Evolutionary conservation across 2,329 filamentous ascomycete genomes (phyloP).

Genomic region (Teratosphaeria zuluensis): DNA sequence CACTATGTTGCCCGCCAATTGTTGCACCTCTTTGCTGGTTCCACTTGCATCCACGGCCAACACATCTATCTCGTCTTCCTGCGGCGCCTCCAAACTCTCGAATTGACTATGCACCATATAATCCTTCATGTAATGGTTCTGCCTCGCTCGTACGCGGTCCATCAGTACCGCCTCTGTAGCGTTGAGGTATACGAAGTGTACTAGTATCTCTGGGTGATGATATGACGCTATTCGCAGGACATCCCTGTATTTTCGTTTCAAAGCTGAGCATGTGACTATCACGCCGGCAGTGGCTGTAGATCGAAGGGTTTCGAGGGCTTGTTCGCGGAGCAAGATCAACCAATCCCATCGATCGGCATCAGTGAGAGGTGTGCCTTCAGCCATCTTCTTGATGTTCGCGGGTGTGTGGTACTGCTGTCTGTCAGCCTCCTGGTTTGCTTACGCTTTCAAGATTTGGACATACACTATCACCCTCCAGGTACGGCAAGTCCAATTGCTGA

Average conservation of each 20-base stretch:
- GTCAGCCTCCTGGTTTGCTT: background rate
- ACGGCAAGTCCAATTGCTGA: slow-evolving; percentile 33
- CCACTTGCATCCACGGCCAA: slow-evolving; percentile 38
- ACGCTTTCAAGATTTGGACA: slow-evolving; percentile 8
- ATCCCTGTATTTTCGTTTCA: slow-evolving; percentile 96
- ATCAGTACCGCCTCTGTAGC: slow-evolving; percentile 68
- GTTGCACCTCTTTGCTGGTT: slow-evolving; percentile 29
- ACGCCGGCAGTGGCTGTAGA: slow-evolving; percentile 43
- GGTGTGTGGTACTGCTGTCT: slow-evolving; percentile 38
- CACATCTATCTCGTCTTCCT: slow-evolving; percentile 42
- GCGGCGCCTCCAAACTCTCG: slow-evolving; percentile 73
- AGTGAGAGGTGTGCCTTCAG: slow-evolving; percentile 68
- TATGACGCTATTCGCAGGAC: slow-evolving; percentile 42
- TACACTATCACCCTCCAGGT: slow-evolving; percentile 45
- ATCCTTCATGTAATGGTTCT: slow-evolving; percentile 92
- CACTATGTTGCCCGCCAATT: slow-evolving; percentile 30
- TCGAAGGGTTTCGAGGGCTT: slow-evolving; percentile 28
- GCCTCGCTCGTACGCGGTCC: slow-evolving; percentile 60
- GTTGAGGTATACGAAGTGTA: slow-evolving; percentile 89
- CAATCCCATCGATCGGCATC: slow-evolving; percentile 97
- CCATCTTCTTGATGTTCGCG: slow-evolving; percentile 69
- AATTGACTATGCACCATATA: slow-evolving; percentile 94
- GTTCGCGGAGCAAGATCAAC: slow-evolving; percentile 50
- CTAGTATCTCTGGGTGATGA: slow-evolving; percentile 33
- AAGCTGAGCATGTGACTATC: slow-evolving; percentile 90